Evolutionary conservation across 163 green algal genomes (phyloP).

Genomic region (Chloromonas sp.): DNA sequence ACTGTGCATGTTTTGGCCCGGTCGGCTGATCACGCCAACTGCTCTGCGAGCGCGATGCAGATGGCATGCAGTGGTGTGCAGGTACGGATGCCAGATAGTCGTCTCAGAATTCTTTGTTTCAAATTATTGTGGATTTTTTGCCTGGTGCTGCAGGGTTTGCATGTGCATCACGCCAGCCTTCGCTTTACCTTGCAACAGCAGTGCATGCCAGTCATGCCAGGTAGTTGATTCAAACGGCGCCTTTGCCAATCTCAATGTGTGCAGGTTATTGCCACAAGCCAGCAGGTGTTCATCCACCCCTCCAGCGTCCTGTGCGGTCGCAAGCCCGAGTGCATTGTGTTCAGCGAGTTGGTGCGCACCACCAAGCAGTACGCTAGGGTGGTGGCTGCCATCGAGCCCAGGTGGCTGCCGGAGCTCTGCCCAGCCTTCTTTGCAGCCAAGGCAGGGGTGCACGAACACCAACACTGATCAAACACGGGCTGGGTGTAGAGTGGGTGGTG

Average conservation of each 20-base stretch:
- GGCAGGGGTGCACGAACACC: neutral
- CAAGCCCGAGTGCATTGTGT: conserved; percentile 73
- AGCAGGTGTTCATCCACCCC: conserved; percentile 68
- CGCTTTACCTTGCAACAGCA: too few relatives aligned
- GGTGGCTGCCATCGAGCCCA: conserved; percentile 33
- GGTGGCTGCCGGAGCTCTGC: conserved; percentile 77
- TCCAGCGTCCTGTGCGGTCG: conserved; percentile 64
- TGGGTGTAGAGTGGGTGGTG: too few relatives aligned
- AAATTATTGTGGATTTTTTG: too few relatives aligned
- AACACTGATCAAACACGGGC: too few relatives aligned
- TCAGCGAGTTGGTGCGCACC: conserved; percentile 80
- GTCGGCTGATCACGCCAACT: too few relatives aligned
- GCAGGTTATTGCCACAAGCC: conserved; percentile 31
- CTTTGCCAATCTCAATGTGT: neutral
- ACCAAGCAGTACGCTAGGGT: conserved; percentile 72
- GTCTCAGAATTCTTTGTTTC: too few relatives aligned
- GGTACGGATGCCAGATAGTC: too few relatives aligned
- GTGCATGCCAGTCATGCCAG: neutral
- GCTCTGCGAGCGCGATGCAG: too few relatives aligned
- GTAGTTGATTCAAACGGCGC: neutral
- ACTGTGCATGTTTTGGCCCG: too few relatives aligned
- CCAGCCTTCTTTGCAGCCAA: conserved; percentile 67
- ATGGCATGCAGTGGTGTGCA: too few relatives aligned
- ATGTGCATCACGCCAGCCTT: too few relatives aligned
- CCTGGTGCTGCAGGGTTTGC: too few relatives aligned